These are phyloP conservation scores for Diutina neorugosa DNA, from an alignment of 1,139 yeast species.

Conservation along the genomic window DNA sequence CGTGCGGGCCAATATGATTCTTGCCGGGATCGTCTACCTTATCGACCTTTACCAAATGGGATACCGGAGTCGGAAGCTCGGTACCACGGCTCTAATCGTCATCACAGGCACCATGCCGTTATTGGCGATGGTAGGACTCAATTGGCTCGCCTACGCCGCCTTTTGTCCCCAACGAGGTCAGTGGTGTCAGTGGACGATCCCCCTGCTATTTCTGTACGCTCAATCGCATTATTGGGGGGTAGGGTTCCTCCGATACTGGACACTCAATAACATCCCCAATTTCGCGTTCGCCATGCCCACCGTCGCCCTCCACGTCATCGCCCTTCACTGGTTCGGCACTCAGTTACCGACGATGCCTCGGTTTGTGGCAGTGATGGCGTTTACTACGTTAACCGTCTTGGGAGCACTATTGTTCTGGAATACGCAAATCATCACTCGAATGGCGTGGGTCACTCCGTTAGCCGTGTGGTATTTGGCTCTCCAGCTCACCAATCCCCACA, in stretches of 20 bases:
- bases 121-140: background rate
- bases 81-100: background rate
- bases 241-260: constrained; percentile 80
- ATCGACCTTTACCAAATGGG: constrained; percentile 30
- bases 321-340: constrained; percentile 18
- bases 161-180: constrained; percentile 32
- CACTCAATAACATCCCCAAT: constrained; percentile 67
- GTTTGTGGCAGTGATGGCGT: constrained; percentile 20
- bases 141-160: background rate
- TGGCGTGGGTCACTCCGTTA: constrained; percentile 66
- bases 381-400: constrained; percentile 30
- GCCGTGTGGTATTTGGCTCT: constrained; percentile 59
- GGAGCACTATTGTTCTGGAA: constrained; percentile 60
- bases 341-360: constrained; percentile 21
- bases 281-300: constrained; percentile 72
- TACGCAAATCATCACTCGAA: constrained; percentile 74
- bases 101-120: background rate
- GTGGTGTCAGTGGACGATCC: constrained; percentile 58
- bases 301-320: constrained; percentile 22
- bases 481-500: constrained; percentile 13
- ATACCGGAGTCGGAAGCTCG: background rate
- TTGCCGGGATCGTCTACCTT: constrained; percentile 58
- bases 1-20: constrained; percentile 63
- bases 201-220: constrained; percentile 61
- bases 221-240: constrained; percentile 76